These are phyloP conservation scores for Seiridium cupressi DNA, from an alignment of 2,329 filamentous ascomycete genomes.

Conservation along the genomic window DNA sequence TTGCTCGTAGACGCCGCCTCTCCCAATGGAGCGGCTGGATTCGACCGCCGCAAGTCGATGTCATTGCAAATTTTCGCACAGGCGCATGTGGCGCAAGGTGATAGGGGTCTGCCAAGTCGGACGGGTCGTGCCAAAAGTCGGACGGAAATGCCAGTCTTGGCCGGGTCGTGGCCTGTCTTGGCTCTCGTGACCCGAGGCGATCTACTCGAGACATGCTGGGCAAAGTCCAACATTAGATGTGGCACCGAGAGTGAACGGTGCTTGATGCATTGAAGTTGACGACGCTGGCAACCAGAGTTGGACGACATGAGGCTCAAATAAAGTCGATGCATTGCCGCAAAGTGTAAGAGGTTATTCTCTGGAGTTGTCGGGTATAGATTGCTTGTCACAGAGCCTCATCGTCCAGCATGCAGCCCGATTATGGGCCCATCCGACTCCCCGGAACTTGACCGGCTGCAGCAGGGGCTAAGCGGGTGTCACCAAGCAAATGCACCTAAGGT, in stretches of 20 bases:
- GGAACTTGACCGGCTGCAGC: neutral
- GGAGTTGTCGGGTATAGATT: neutral
- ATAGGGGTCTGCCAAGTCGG: neutral
- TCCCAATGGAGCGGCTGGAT: neutral
- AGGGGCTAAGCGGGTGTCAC: neutral
- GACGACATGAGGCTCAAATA: neutral
- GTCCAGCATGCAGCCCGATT: neutral
- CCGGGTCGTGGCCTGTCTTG: neutral
- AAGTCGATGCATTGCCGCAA: neutral
- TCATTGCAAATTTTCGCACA: neutral
- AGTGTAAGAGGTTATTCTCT: neutral
- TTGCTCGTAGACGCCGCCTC: too few species aligned
- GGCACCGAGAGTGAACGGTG: too few species aligned
- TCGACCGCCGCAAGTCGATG: neutral
- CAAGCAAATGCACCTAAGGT: too few species aligned
- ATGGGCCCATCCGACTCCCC: neutral
- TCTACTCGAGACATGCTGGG: neutral
- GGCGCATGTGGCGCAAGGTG: neutral
- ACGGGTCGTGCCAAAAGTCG: neutral
- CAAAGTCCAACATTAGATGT: neutral
- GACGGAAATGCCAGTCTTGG: neutral
- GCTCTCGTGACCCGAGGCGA: neutral
- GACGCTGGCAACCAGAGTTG: too few species aligned
- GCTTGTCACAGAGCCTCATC: neutral
- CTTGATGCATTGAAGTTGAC: neutral